Evolutionary conservation across 108 stramenopile species (phyloP).

Genomic region (Skeletonema tropicum): DNA sequence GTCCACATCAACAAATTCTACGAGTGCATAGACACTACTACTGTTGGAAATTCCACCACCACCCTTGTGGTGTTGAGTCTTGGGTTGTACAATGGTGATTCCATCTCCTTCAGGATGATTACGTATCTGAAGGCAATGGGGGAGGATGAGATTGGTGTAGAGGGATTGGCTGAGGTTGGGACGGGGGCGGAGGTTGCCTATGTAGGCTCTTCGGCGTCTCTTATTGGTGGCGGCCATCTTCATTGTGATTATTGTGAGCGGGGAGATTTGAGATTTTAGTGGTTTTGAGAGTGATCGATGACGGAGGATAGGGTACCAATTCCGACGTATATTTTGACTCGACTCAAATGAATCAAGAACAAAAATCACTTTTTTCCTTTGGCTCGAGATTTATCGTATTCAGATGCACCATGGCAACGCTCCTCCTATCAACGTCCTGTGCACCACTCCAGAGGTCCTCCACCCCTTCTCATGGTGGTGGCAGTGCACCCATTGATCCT

Average conservation of each 20-base stretch:
- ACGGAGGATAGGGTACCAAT: neutral
- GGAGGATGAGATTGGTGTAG: constrained; percentile 17
- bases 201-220: constrained; percentile 31
- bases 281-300: neutral
- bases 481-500: neutral
- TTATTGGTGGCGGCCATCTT: neutral
- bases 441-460: neutral
- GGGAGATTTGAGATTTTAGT: no score
- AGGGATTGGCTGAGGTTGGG: constrained; percentile 28
- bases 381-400: no score
- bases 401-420: neutral
- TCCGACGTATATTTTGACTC: neutral
- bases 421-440: neutral
- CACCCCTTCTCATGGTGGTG: neutral
- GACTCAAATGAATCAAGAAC: no score
- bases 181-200: constrained; percentile 51
- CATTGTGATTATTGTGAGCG: no score
- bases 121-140: constrained; percentile 25
- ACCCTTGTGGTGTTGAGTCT: neutral
- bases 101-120: constrained; percentile 20
- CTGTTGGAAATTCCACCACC: no score
- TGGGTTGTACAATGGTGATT: constrained; percentile 15
- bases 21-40: constrained; percentile 19
- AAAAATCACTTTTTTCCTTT: no score
- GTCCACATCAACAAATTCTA: constrained; percentile 47